Evolutionary conservation across 108 stramenopile species (phyloP).

Genomic region (Conticribra guillardii): DNA sequence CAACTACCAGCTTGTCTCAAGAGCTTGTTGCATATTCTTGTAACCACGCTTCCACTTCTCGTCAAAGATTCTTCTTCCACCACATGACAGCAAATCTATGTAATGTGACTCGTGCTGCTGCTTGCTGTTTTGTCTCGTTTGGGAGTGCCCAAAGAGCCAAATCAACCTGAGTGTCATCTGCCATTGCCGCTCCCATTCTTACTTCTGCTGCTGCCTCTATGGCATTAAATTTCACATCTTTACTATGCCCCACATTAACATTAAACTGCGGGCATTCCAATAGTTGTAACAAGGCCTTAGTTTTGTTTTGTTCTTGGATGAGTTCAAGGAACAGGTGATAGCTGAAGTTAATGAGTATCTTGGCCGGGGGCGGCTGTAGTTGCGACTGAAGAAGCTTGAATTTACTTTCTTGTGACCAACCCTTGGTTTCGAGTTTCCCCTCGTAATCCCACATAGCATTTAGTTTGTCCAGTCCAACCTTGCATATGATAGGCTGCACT

Average conservation of each 20-base stretch:
- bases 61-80: neutral
- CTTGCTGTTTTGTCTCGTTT: neutral
- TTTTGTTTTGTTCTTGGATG: too few relatives aligned
- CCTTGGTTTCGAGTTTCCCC: slow-evolving; percentile 3
- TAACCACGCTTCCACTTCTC: neutral
- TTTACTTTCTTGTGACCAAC: neutral
- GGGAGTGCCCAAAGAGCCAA: slow-evolving; percentile 4
- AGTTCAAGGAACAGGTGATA: neutral
- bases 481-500: neutral
- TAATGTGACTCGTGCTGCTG: neutral
- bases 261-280: neutral
- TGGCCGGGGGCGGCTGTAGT: neutral
- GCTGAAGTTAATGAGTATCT: neutral
- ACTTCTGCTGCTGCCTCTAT: slow-evolving; percentile 2
- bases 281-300: too few relatives aligned
- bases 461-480: neutral
- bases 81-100: neutral
- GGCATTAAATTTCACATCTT: slow-evolving; percentile 1
- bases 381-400: neutral
- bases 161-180: slow-evolving; percentile 19
- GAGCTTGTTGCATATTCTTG: neutral
- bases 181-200: neutral
- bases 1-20: neutral
- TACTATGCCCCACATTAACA: neutral
- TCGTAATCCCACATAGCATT: slow-evolving; percentile 18